Conservation (phyloP, 1,284 basidiomycete genomes). For the Sanghuangporus baumii region DNA sequence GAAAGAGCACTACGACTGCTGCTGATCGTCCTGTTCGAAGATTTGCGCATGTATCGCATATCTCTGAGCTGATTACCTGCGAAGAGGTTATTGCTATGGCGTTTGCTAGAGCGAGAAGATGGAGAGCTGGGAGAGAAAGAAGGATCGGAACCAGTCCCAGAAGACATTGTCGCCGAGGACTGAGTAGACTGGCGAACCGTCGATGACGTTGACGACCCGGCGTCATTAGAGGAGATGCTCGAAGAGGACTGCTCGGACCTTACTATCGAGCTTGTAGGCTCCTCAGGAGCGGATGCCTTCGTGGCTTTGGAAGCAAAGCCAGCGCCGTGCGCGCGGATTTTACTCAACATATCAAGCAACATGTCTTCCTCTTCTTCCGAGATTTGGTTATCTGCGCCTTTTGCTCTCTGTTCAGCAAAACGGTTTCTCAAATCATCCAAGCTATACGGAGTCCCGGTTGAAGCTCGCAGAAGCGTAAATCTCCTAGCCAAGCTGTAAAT, state of each 20-base stretch:
- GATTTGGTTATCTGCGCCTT: constrained; percentile 59
- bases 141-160: constrained; percentile 6
- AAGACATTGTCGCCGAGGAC: constrained; percentile 12
- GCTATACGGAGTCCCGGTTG: constrained; percentile 56
- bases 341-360: constrained; percentile 66
- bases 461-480: constrained; percentile 68
- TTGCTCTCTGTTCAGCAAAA: constrained; percentile 69
- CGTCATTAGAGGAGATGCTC: constrained; percentile 5
- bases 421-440: constrained; percentile 58
- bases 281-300: not conserved
- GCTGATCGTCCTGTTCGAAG: constrained; percentile 36
- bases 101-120: constrained; percentile 41
- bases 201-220: constrained; percentile 9
- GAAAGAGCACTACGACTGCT: constrained; percentile 45
- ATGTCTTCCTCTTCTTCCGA: constrained; percentile 79
- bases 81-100: constrained; percentile 80
- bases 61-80: constrained; percentile 72
- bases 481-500: constrained; percentile 64
- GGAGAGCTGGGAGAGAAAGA: constrained; percentile 8
- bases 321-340: constrained; percentile 42
- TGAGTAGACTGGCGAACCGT: constrained; percentile 15
- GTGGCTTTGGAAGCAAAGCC: not conserved
- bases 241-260: constrained; percentile 9
- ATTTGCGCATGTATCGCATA: constrained; percentile 57
- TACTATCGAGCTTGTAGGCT: not conserved